A percentile compares a stretch with the other conserved stretches of the same genome.
These are phyloP conservation scores for Euphorbia lathyris DNA, from an alignment of 345 rosid species.

Conservation along the genomic window DNA sequence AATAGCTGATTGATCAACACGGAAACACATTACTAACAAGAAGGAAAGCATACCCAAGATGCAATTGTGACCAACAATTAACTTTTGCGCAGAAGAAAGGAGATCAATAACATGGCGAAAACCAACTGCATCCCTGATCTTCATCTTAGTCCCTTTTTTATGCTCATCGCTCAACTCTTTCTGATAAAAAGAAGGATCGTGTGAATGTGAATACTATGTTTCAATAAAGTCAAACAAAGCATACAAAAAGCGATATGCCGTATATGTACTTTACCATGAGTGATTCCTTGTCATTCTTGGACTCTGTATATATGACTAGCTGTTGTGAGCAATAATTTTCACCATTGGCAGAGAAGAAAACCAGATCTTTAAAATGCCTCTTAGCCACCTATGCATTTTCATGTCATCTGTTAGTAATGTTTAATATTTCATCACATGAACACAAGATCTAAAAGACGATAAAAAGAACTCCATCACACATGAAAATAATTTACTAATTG, in stretches of 20 bases:
- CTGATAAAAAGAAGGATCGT: constrained; percentile 31
- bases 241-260: background rate
- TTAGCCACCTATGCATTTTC: constrained; percentile 40
- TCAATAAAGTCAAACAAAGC: background rate
- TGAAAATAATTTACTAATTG: background rate
- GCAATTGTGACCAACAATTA: constrained; percentile 92
- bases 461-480: background rate
- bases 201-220: background rate
- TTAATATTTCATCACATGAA: background rate
- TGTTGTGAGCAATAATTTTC: constrained; percentile 40
- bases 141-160: constrained; percentile 45
- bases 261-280: constrained; percentile 56
- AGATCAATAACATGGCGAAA: constrained; percentile 89
- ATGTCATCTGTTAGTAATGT: background rate
- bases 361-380: constrained; percentile 79
- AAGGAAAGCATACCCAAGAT: constrained; percentile 59
- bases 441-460: background rate
- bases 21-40: constrained; percentile 3
- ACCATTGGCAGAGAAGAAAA: constrained; percentile 37
- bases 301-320: constrained; percentile 63
- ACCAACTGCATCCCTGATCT: constrained; percentile 65
- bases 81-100: constrained; percentile 75
- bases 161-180: constrained; percentile 66
- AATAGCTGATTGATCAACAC: constrained; percentile 14
- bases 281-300: constrained; percentile 51